Conservation (phyloP, 1,284 basidiomycete genomes). For the Apiotrichum veenhuisii region DNA sequence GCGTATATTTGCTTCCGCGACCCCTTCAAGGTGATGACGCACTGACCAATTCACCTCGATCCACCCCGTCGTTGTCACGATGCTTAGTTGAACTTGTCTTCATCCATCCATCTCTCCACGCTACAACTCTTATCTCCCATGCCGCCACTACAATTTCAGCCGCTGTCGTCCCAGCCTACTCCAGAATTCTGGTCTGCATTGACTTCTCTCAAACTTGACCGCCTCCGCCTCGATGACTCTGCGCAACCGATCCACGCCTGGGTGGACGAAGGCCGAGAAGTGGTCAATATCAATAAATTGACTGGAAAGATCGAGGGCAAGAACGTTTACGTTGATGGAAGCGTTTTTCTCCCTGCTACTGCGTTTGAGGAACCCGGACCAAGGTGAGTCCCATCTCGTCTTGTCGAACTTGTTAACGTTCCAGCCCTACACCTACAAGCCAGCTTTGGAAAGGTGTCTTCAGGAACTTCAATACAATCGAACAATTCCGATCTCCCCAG, state of each 20-base stretch:
- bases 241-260: conserved; percentile 62
- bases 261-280: conserved; percentile 66
- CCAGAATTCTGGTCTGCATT: conserved; percentile 93
- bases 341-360: conserved; percentile 21
- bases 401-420: neutral
- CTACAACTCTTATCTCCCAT: conserved; percentile 21
- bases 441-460: conserved; percentile 61
- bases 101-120: neutral
- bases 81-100: too few relatives aligned
- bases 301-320: conserved; percentile 1
- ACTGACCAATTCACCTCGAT: too few relatives aligned
- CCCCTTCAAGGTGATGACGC: too few relatives aligned
- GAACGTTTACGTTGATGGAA: conserved; percentile 36
- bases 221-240: conserved; percentile 76
- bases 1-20: too few relatives aligned
- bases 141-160: conserved; percentile 70
- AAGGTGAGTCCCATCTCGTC: neutral
- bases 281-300: conserved; percentile 58
- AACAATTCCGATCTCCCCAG: conserved; percentile 87
- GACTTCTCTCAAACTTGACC: conserved; percentile 83
- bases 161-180: conserved; percentile 78
- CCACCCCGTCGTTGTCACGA: too few relatives aligned
- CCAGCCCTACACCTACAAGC: conserved; percentile 52
- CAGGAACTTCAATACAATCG: conserved; percentile 94
- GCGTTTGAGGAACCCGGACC: conserved; percentile 29